Percentiles rank a stretch among this genome's conserved stretches.
Conservation (phyloP, 2,329 filamentous ascomycete species). For the Fusarium aywerte region DNA sequence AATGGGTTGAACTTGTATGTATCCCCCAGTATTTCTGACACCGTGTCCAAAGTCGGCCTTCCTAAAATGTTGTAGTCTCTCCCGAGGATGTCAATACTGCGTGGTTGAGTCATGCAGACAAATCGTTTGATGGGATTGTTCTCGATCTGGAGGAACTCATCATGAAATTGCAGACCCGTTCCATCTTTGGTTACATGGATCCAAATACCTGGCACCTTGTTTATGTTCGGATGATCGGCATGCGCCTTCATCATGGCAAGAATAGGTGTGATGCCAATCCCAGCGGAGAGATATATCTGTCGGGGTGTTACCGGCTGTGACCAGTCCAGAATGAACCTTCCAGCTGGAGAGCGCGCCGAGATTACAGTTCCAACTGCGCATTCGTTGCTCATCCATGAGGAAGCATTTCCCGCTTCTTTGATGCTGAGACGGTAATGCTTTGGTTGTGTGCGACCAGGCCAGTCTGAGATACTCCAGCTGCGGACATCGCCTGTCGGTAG, state of each 20-base stretch:
- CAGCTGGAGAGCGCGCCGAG: conserved; percentile 2
- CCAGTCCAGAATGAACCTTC: conserved; percentile 3
- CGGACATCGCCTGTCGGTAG: conserved; percentile 8
- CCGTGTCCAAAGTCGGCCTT: background rate
- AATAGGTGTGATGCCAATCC: conserved; percentile 3
- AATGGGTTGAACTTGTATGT: background rate
- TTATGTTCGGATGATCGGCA: conserved; percentile 1
- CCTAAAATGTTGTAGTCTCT: background rate
- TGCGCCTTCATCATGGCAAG: conserved; percentile 10
- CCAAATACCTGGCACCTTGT: background rate
- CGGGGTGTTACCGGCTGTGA: background rate
- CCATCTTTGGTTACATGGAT: conserved; percentile 1
- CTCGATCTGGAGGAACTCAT: background rate
- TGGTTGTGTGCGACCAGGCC: conserved; percentile 6
- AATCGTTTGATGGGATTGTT: background rate
- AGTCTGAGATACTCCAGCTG: conserved; percentile 18
- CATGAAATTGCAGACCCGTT: background rate
- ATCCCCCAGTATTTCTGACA: background rate
- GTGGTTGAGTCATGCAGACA: conserved; percentile 3
- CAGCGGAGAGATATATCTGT: conserved; percentile 6
- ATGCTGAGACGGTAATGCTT: conserved; percentile 6
- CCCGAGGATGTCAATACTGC: background rate
- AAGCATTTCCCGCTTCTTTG: background rate
- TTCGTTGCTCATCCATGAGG: conserved; percentile 1
- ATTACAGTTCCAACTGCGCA: background rate